Percentiles rank a stretch among this genome's conserved stretches.
Evolutionary conservation across 805 yeast genomes (phyloP).

Genomic region (Clavispora fructus): DNA sequence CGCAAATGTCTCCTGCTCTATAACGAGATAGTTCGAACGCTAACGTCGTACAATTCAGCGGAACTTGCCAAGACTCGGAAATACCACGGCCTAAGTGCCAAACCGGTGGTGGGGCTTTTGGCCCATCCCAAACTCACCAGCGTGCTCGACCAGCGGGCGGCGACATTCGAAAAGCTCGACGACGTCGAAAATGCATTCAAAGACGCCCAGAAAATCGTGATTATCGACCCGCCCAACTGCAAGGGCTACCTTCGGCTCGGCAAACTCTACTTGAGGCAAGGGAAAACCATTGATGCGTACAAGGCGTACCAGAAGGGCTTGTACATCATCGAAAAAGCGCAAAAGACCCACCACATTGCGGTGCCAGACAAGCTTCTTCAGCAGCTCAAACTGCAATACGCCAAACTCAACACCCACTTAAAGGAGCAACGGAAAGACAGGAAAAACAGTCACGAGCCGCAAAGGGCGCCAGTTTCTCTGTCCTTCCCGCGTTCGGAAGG

Average conservation of each 20-base stretch:
- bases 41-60: conserved; percentile 12
- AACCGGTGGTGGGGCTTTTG: conserved; percentile 25
- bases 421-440: conserved; percentile 9
- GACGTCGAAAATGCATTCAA: conserved; percentile 23
- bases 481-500: not conserved
- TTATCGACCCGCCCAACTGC: conserved; percentile 40
- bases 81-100: conserved; percentile 16
- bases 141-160: conserved; percentile 44
- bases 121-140: conserved; percentile 34
- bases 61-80: conserved; percentile 16
- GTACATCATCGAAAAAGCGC: conserved; percentile 28
- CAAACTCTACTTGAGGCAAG: conserved; percentile 25
- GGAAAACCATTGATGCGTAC: conserved; percentile 30
- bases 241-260: conserved; percentile 45
- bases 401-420: conserved; percentile 17
- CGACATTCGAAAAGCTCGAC: conserved; percentile 41
- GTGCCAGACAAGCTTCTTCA: conserved; percentile 29
- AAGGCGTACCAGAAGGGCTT: conserved; percentile 33
- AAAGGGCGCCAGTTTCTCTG: not conserved
- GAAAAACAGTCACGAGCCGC: not conserved
- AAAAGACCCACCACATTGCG: conserved; percentile 18
- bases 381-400: conserved; percentile 20
- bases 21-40: conserved; percentile 17
- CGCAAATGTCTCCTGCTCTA: conserved; percentile 24
- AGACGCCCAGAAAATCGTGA: conserved; percentile 33